Evolutionary conservation across 2,329 filamentous ascomycete genomes (phyloP).

Genomic region (Nigrospora oryzae): DNA sequence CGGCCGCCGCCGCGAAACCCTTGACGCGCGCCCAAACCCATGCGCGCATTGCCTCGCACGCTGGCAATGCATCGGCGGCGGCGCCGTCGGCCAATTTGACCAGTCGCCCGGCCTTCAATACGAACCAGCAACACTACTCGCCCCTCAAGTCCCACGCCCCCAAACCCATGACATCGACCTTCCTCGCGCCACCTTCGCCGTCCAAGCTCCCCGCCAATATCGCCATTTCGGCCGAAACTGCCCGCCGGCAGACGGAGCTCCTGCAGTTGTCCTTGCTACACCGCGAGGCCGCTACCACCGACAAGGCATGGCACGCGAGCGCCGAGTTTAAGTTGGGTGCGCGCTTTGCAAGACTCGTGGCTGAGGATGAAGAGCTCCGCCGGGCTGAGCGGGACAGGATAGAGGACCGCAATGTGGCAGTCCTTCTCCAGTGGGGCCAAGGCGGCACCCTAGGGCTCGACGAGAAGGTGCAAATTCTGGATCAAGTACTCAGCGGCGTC

Average conservation of each 20-base stretch:
- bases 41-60: slow-evolving; percentile 17
- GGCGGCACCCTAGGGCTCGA: slow-evolving; percentile 30
- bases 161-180: slow-evolving; percentile 51
- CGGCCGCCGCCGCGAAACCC: background rate
- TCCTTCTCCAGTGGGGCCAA: slow-evolving; percentile 42
- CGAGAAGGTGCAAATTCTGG: slow-evolving; percentile 48
- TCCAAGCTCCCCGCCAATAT: slow-evolving; percentile 54
- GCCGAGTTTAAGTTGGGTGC: slow-evolving; percentile 38
- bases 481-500: slow-evolving; percentile 45
- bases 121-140: slow-evolving; percentile 59
- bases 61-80: background rate
- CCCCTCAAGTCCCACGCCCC: slow-evolving; percentile 52
- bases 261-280: slow-evolving; percentile 59
- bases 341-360: slow-evolving; percentile 32
- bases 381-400: slow-evolving; percentile 30
- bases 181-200: slow-evolving; percentile 51
- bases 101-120: slow-evolving; percentile 47
- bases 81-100: too few species aligned
- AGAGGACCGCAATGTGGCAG: slow-evolving; percentile 42
- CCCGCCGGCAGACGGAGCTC: slow-evolving; percentile 53
- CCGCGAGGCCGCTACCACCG: slow-evolving; percentile 36
- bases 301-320: slow-evolving; percentile 45
- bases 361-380: slow-evolving; percentile 23
- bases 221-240: slow-evolving; percentile 48
- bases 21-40: slow-evolving; percentile 12